phyloP scores from a whole-genome alignment of 331 rosid species.

The Rosa hybrid region DNA sequence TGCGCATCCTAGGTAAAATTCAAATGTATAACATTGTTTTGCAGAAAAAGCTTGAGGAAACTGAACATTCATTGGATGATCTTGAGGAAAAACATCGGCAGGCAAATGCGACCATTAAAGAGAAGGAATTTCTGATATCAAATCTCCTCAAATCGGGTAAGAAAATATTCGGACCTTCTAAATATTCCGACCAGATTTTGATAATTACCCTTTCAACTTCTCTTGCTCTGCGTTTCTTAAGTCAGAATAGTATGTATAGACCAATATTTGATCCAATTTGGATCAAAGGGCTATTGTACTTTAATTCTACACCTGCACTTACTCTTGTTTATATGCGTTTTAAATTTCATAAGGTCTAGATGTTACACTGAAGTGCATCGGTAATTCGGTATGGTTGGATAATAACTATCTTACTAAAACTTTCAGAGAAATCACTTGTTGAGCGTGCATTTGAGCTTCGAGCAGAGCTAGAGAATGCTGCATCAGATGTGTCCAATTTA shows the following conservation, averaged over 20 bases:
- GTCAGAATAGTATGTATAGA: neutral
- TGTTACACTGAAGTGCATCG: neutral
- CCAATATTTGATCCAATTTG: neutral
- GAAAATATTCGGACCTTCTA: neutral
- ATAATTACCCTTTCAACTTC: neutral
- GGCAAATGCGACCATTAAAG: constrained; percentile 92
- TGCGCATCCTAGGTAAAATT: constrained; percentile 14
- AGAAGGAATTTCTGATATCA: constrained; percentile 84
- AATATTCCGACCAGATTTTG: neutral
- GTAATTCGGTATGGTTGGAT: neutral
- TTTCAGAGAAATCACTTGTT: constrained; percentile 76
- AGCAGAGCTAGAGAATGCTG: constrained; percentile 88
- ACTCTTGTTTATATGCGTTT: neutral
- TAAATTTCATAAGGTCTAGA: neutral
- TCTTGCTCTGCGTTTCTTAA: neutral
- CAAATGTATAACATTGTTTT: constrained; percentile 24
- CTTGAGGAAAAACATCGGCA: constrained; percentile 95
- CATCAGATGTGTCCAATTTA: constrained; percentile 81
- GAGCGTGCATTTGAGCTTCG: constrained; percentile 83
- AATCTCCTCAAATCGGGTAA: too few species aligned
- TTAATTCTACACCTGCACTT: neutral
- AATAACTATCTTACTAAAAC: neutral
- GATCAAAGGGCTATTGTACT: neutral
- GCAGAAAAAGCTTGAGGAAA: constrained; percentile 87
- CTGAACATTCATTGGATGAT: constrained; percentile 72